Conservation (phyloP, 352 stramenopile species). For the Phytopythium helicoides region DNA sequence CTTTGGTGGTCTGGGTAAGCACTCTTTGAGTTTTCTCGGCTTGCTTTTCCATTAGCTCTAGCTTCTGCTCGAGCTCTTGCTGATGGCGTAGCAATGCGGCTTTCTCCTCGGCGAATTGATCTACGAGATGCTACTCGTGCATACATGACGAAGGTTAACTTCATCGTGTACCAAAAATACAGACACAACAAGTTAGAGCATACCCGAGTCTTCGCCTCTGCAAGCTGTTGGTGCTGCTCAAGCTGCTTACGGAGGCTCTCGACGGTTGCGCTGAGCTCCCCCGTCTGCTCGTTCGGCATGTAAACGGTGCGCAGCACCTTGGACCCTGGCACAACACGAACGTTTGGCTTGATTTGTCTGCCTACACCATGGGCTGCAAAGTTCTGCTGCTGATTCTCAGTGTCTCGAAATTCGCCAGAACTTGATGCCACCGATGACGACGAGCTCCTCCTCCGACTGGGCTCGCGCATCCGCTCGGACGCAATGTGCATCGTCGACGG, state of each 20-base stretch:
- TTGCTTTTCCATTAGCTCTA: slow-evolving; percentile 38
- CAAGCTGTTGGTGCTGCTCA: slow-evolving; percentile 43
- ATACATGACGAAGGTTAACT: neutral
- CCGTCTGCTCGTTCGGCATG: slow-evolving; percentile 68
- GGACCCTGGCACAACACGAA: slow-evolving; percentile 11
- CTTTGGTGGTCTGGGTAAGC: slow-evolving; percentile 66
- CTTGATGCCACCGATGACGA: neutral
- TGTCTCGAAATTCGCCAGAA: too few relatives aligned
- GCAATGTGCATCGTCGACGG: slow-evolving; percentile 75
- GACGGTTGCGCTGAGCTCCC: slow-evolving; percentile 43
- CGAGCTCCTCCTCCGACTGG: slow-evolving; percentile 10
- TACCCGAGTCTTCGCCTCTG: slow-evolving; percentile 62
- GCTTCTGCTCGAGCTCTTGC: slow-evolving; percentile 33
- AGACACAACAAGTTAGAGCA: neutral
- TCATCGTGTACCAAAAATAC: too few relatives aligned
- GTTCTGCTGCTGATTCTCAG: slow-evolving; percentile 12
- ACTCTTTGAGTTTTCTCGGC: slow-evolving; percentile 54
- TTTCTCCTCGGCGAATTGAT: slow-evolving; percentile 58
- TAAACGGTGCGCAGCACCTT: slow-evolving; percentile 78
- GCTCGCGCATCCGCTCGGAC: slow-evolving; percentile 40
- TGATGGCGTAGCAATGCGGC: slow-evolving; percentile 40
- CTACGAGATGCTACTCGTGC: slow-evolving; percentile 23
- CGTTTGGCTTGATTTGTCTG: slow-evolving; percentile 12
- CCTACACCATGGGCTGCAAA: too few relatives aligned
- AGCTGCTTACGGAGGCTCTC: slow-evolving; percentile 65